Conservation (phyloP, 805 yeast genomes). For the Dipodascopsis tothii region DNA sequence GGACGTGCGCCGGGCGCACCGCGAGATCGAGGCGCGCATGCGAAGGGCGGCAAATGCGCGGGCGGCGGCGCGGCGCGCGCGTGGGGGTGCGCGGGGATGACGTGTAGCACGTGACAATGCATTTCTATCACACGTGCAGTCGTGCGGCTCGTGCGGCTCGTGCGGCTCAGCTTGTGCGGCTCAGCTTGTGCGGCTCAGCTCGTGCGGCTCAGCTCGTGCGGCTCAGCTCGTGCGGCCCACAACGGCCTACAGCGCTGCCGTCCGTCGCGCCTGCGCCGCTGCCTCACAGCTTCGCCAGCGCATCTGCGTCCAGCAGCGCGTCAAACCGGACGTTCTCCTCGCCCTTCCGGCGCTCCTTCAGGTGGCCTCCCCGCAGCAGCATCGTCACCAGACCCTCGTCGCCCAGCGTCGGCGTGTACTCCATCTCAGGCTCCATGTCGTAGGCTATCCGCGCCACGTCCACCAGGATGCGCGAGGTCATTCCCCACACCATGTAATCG, state of each 20-base stretch:
- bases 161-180: too few species aligned
- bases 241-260: too few species aligned
- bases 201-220: too few species aligned
- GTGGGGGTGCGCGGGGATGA: too few species aligned
- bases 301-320: constrained; percentile 6
- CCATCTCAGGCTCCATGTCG: constrained; percentile 31
- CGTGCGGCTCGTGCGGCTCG: too few species aligned
- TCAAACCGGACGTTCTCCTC: constrained; percentile 12
- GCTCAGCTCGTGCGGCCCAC: too few species aligned
- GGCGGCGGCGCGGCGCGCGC: too few species aligned
- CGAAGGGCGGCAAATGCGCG: too few species aligned
- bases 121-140: neutral
- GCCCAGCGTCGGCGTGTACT: constrained; percentile 20
- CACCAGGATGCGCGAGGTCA: constrained; percentile 37
- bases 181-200: too few species aligned
- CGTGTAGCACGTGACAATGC: neutral
- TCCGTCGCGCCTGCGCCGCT: too few species aligned
- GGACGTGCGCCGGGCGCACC: neutral
- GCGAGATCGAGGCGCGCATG: neutral
- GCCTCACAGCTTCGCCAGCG: constrained; percentile 1
- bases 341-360: constrained; percentile 20
- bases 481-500: constrained; percentile 35
- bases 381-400: constrained; percentile 19
- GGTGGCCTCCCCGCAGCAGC: constrained; percentile 10
- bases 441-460: constrained; percentile 35